Base-by-base conservation (phyloP, 768 basidiomycete genomes). In the Amyloporia xantha region DNA sequence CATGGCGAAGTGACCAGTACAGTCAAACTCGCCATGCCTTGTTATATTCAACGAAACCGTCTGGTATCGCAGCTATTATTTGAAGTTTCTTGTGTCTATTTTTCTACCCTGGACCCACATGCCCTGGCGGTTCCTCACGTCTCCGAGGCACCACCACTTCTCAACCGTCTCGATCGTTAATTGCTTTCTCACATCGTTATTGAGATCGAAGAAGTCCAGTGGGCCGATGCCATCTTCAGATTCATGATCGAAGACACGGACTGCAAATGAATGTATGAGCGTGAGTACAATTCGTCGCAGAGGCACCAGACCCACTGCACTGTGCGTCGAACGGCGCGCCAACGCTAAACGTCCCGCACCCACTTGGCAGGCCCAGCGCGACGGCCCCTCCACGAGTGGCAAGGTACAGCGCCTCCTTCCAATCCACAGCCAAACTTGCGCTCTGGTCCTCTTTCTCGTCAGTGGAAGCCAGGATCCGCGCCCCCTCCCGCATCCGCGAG, bases 61-160 rank as follows among this genome's bases (percentile, higher is more conserved):
- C n/a, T n/a, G n/a, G n/a, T n/a, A n/a, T n/a, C n/a, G n/a, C n/a
- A n/a, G n/a, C n/a, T n/a, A n/a, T n/a, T n/a, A n/a, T n/a, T n/a
- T n/a, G n/a, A n/a, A n/a, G n/a, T n/a, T n/a, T n/a, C n/a, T n/a
- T n/a, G n/a, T n/a, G n/a, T n/a, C n/a, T n/a, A 39, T 19, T 30
- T 35, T 28, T 24, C 6, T 54, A 3, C 91, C 90, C 64, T 90
- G 88, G 2, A 93, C 74, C 86, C 89, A 95, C 64, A 91, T 73
- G 2, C 66, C 70, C 1, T 50, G 58, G 17, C 88, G 75, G 65
- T 93, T 93, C 44, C 75, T 72, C 4, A 59, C 59, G 59, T 88
- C 82, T 0, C 91, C 91, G 36, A 86, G 61, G 57, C 87, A 88
- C 89, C 90, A 94, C 92, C 92, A 93, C 60, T 85, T 89, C 65